Conservation (phyloP, 306 rosid species). For the Begonia loranthoides region DNA sequence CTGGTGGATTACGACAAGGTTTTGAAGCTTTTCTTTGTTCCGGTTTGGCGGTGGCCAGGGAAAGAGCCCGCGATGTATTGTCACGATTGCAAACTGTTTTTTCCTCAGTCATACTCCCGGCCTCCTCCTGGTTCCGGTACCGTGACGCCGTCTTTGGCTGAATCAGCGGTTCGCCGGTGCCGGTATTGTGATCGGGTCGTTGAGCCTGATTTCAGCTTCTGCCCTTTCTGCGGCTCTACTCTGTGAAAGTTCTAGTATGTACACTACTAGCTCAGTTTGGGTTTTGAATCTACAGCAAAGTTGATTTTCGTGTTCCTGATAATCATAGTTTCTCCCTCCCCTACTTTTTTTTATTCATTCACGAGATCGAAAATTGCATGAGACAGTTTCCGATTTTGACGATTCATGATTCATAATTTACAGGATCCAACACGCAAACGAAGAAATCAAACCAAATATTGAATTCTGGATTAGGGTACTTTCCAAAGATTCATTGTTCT, state of each 20-base stretch:
- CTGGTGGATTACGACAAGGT: slow-evolving; percentile 74
- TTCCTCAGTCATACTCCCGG: slow-evolving; percentile 38
- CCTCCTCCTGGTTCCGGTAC: slow-evolving; percentile 19
- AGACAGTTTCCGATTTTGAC: too few relatives aligned
- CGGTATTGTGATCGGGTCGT: slow-evolving; percentile 44
- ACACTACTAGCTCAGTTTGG: too few relatives aligned
- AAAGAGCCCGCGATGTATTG: slow-evolving; percentile 50
- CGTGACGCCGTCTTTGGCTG: slow-evolving; percentile 9
- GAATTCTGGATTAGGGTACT: too few relatives aligned
- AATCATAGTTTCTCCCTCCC: too few relatives aligned
- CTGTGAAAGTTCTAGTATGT: slow-evolving; percentile 20
- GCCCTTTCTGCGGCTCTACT: slow-evolving; percentile 72
- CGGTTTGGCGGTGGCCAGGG: slow-evolving; percentile 83
- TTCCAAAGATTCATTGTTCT: too few relatives aligned
- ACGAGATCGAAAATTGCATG: too few relatives aligned
- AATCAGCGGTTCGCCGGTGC: slow-evolving; percentile 27
- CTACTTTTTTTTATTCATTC: too few relatives aligned
- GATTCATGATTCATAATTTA: too few relatives aligned
- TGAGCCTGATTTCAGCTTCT: slow-evolving; percentile 50
- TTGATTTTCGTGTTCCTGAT: too few relatives aligned
- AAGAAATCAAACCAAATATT: too few relatives aligned
- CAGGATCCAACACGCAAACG: too few relatives aligned
- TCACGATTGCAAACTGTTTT: slow-evolving; percentile 44
- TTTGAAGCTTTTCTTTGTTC: slow-evolving; percentile 68
- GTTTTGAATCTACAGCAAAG: too few relatives aligned